These are phyloP conservation scores for Plasmodium falciparum DNA, from an alignment of 169 alveolate genomes.

Conservation along the genomic window DNA sequence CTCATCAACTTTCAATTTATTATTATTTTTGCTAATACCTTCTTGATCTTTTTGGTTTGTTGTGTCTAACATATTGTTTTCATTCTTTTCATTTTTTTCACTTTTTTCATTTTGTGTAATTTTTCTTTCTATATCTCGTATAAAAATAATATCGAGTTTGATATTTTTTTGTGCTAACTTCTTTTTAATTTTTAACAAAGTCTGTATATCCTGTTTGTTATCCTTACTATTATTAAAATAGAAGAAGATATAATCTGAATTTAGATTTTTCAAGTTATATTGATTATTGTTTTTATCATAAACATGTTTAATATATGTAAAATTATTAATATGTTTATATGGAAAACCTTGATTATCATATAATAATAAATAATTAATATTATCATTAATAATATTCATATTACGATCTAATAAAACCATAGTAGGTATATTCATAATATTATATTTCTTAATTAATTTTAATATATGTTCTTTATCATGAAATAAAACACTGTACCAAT, in stretches of 20 bases:
- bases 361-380: slow-evolving; percentile 63
- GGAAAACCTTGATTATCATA: slow-evolving; percentile 55
- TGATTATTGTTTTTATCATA: slow-evolving; percentile 54
- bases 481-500: slow-evolving; percentile 65
- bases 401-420: slow-evolving; percentile 69
- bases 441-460: slow-evolving; percentile 62
- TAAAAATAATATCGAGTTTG: slow-evolving; percentile 53
- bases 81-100: not conserved
- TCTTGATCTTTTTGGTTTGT: not conserved
- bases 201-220: slow-evolving; percentile 45
- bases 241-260: slow-evolving; percentile 56
- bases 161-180: slow-evolving; percentile 30
- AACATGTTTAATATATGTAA: slow-evolving; percentile 36
- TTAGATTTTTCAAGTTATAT: slow-evolving; percentile 34
- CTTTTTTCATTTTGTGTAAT: not conserved
- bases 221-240: slow-evolving; percentile 62
- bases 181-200: slow-evolving; percentile 40
- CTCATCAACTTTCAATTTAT: not conserved
- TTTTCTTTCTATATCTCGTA: slow-evolving; percentile 45
- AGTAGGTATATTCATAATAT: slow-evolving; percentile 69
- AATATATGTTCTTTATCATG: slow-evolving; percentile 60
- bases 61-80: not conserved
- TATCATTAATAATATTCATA: slow-evolving; percentile 67
- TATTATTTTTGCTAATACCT: not conserved
- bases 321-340: slow-evolving; percentile 19